Evolutionary conservation across 2,329 filamentous ascomycete genomes (phyloP), one percentile per base, ranked within the genome.

Genomic region (Colletotrichum acutatum): DNA sequence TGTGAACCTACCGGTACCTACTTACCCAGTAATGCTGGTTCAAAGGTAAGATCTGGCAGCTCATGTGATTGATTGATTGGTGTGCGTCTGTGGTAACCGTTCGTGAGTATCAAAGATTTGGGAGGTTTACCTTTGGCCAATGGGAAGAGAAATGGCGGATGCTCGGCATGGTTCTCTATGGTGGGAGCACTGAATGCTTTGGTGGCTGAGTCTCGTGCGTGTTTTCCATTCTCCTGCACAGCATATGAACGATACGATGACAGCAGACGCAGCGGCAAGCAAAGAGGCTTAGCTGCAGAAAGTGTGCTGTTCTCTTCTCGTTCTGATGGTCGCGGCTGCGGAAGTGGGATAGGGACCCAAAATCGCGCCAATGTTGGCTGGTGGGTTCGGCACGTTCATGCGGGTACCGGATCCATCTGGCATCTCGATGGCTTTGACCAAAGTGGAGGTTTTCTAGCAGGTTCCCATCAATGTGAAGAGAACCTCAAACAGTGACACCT

Each of bases 401-500:
- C 42, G 59, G 59, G 59, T n/a, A 62, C 46, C 34, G 26, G 26
- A 24, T 63, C 59, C 30, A 28, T 49, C 9, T 30, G 37, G 16
- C 22, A 28, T 49, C 24, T 30, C 59, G 16, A 49, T 49, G 37
- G 6, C 42, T 61, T 22, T 12, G 26, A 49, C 32, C 12, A 37
- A 22, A 26, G 14, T 30, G 11, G n/a, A 34, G 30, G 19, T 22
- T 58, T 11, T 12, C 3, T 8, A 3, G 16, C 7, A 46, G 19
- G 16, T n/a, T 19, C 42, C 42, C 19, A 46, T 46, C 16, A 46
- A n/a, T n/a, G 42, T 9, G 42, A n/a, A 46, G 56, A 28, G 19
- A 34, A 56, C 24, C 30, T 69, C 61, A 59, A 69, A 53, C 61
- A 59, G 61, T 69, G 61, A 66, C 61, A 66, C 28, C 42, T 53